These are phyloP conservation scores for Xylariales sp. DNA, from an alignment of 2,329 filamentous ascomycete species.

Conservation along the genomic window DNA sequence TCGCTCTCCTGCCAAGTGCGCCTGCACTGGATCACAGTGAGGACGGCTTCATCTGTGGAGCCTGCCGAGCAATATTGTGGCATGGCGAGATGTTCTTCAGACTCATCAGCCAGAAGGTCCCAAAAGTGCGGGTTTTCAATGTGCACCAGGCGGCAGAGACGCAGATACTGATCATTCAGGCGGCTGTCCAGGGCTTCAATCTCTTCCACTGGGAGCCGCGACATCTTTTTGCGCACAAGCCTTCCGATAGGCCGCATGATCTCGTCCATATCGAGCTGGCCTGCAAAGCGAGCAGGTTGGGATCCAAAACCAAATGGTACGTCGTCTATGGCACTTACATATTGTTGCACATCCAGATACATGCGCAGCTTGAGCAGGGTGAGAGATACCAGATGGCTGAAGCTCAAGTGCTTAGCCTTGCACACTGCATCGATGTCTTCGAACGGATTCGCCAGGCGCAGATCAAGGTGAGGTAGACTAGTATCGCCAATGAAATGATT, in stretches of 20 bases:
- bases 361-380: conserved; percentile 2
- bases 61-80: neutral
- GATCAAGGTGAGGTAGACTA: conserved; percentile 18
- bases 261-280: neutral
- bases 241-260: neutral
- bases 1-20: neutral
- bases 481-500: conserved; percentile 31
- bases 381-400: neutral
- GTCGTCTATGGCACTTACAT: neutral
- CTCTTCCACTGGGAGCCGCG: neutral
- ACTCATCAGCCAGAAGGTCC: neutral
- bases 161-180: neutral
- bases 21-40: neutral
- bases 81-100: neutral
- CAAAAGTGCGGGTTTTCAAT: neutral
- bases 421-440: neutral
- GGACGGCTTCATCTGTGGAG: neutral
- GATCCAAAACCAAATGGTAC: too few species aligned
- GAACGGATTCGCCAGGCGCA: conserved; percentile 13
- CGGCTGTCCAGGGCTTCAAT: neutral
- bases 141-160: neutral
- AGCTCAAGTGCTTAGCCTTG: neutral
- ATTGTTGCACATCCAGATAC: neutral
- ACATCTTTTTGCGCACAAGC: neutral
- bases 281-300: too few species aligned